These are phyloP conservation scores for Papiliotrema laurentii DNA, from an alignment of 1,284 basidiomycete species.

Conservation along the genomic window DNA sequence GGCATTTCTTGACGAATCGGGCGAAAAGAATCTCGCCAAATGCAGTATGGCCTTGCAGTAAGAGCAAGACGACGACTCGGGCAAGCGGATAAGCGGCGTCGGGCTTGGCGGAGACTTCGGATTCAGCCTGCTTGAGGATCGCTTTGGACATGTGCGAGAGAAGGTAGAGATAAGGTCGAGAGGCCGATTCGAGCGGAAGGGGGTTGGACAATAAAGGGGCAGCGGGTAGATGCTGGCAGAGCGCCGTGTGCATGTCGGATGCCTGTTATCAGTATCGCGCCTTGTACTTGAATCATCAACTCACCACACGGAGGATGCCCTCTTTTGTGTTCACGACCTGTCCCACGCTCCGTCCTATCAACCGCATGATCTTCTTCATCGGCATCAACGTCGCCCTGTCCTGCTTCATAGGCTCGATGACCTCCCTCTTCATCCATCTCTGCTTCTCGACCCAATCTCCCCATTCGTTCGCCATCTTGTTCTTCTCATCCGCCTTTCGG, in stretches of 20 bases:
- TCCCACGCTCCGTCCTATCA: constrained; percentile 85
- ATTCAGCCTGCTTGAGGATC: constrained; percentile 88
- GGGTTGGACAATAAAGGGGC: constrained; percentile 47
- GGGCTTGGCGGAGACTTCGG: constrained; percentile 85
- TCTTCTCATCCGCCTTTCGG: constrained; percentile 10
- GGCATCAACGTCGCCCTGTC: constrained; percentile 53
- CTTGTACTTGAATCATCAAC: constrained; percentile 2
- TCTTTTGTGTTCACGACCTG: constrained; percentile 77
- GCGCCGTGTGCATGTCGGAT: constrained; percentile 58
- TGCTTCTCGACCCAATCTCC: constrained; percentile 58
- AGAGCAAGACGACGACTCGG: constrained; percentile 64
- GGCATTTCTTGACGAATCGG: constrained; percentile 74
- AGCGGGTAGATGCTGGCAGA: constrained; percentile 45
- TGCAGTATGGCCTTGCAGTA: constrained; percentile 55
- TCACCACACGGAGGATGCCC: constrained; percentile 62
- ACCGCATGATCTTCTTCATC: constrained; percentile 62
- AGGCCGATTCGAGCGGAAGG: constrained; percentile 35
- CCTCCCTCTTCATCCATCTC: constrained; percentile 64
- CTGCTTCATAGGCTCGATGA: constrained; percentile 69
- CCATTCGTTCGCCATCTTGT: constrained; percentile 62
- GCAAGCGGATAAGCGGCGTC: constrained; percentile 79
- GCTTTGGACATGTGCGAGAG: constrained; percentile 83
- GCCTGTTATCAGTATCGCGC: constrained; percentile 52
- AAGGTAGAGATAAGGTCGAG: constrained; percentile 61
- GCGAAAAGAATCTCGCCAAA: constrained; percentile 77